A percentile compares a stretch with the other conserved stretches of the same genome.
Conservation (phyloP, 306 rosid species). For the Vicia faba region DNA sequence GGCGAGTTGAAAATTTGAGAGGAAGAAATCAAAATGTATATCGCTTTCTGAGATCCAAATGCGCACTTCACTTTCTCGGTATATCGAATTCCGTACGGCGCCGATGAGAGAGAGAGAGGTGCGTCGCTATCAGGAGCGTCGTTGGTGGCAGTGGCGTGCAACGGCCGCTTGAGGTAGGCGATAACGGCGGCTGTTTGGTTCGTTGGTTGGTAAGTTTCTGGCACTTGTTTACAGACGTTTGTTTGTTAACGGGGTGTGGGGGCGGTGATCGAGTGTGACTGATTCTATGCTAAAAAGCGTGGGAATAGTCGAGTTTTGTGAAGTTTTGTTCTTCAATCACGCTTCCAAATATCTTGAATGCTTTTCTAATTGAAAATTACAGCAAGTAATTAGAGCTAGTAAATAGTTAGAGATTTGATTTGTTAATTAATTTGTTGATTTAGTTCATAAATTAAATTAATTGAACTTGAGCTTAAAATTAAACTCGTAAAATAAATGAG, state of each 20-base stretch:
- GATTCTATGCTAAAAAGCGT: constrained; percentile 31
- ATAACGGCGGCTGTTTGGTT: constrained; percentile 52
- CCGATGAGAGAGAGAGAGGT: constrained; percentile 33
- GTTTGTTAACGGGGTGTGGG: constrained; percentile 39
- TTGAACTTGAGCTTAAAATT: no score
- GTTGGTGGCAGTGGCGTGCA: constrained; percentile 59
- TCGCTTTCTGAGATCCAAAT: constrained; percentile 50
- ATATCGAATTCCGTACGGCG: constrained; percentile 47
- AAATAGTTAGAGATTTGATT: no score
- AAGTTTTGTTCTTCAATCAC: not conserved
- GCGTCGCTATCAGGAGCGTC: constrained; percentile 57
- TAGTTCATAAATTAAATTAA: no score
- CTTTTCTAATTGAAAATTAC: not conserved
- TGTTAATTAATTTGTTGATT: no score
- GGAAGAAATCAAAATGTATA: constrained; percentile 16
- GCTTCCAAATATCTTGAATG: not conserved
- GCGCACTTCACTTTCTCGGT: constrained; percentile 31
- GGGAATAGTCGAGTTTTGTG: not conserved
- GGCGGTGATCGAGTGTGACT: constrained; percentile 16
- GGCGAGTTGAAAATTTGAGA: not conserved
- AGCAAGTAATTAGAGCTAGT: no score
- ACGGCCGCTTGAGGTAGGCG: constrained; percentile 58
- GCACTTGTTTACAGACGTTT: constrained; percentile 9
- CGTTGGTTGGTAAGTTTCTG: constrained; percentile 25
- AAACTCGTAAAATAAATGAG: no score